Evolutionary conservation across 331 rosid species (phyloP).

Genomic region (Telfairia occidentalis): DNA sequence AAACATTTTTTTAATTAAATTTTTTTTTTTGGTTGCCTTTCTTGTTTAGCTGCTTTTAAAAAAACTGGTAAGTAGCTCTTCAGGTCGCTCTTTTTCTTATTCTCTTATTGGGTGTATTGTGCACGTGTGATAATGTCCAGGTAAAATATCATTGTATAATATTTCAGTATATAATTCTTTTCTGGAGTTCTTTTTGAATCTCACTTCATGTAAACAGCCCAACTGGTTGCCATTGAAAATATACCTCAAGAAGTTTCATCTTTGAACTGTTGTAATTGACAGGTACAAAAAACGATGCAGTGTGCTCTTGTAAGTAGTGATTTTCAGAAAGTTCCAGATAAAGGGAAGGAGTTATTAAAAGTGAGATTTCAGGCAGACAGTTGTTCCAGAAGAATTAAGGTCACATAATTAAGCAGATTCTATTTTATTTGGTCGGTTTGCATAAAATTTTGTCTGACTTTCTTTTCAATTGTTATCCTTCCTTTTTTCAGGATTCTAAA

Average conservation of each 20-base stretch:
- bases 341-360: conserved; percentile 29
- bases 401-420: conserved; percentile 17
- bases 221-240: neutral
- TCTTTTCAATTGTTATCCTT: conserved; percentile 7
- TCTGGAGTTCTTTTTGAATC: neutral
- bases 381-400: conserved; percentile 25
- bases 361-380: conserved; percentile 23
- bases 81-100: neutral
- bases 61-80: neutral
- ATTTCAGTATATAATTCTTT: neutral
- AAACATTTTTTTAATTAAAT: neutral
- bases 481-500: conserved; percentile 42
- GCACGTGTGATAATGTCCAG: neutral
- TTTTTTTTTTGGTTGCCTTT: neutral
- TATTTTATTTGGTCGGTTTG: conserved; percentile 7
- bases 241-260: neutral
- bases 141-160: neutral
- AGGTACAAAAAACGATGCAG: conserved; percentile 58
- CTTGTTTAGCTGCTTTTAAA: neutral
- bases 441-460: conserved; percentile 3
- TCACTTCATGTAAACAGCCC: neutral
- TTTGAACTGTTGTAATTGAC: conserved; percentile 18
- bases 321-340: conserved; percentile 28
- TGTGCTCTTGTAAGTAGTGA: conserved; percentile 39
- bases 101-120: neutral